Conservation (phyloP, 768 basidiomycete genomes). For the Rhizopogon sp. region DNA sequence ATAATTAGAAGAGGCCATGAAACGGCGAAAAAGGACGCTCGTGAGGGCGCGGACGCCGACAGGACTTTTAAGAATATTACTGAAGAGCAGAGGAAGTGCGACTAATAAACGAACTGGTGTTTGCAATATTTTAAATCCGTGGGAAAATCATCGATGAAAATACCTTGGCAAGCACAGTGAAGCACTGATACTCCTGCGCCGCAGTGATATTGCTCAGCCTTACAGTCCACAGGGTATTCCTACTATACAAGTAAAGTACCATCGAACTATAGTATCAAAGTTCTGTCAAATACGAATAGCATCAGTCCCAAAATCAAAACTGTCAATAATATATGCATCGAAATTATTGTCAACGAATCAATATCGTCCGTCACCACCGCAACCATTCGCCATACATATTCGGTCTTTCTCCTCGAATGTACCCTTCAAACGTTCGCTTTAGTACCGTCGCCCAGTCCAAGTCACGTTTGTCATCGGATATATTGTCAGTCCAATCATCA, state of each 20-base stretch:
- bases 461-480: conserved; percentile 65
- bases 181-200: too few species aligned
- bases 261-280: neutral
- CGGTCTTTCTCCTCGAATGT: conserved; percentile 78
- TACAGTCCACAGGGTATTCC: neutral
- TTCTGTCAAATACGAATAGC: neutral
- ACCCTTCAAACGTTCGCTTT: conserved; percentile 93
- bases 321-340: neutral
- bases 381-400: conserved; percentile 90
- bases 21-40: conserved; percentile 13
- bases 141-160: neutral
- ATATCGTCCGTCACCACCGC: conserved; percentile 9
- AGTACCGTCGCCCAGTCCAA: conserved; percentile 84
- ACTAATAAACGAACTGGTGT: too few species aligned
- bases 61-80: conserved; percentile 11
- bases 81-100: neutral
- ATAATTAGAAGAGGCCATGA: conserved; percentile 44
- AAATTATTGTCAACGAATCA: neutral
- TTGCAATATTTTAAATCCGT: neutral
- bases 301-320: neutral
- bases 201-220: too few species aligned
- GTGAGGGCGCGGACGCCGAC: conserved; percentile 12
- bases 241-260: neutral
- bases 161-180: too few species aligned
- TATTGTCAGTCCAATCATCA: conserved; percentile 28